Evolutionary conservation across 768 basidiomycete genomes (phyloP).

Genomic region (Pleurotus giganteus): DNA sequence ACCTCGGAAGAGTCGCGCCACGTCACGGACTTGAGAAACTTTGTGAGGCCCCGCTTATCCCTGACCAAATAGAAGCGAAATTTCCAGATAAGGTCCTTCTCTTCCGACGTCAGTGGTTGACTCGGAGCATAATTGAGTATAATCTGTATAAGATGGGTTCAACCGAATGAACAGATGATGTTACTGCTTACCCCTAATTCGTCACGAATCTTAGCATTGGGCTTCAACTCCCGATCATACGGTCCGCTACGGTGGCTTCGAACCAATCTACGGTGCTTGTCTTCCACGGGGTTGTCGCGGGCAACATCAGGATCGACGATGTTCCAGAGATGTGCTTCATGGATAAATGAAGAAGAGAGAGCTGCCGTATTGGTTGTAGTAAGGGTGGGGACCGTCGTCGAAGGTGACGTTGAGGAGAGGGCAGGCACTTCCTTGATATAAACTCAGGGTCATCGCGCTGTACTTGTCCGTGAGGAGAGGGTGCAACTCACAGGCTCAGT

Average conservation of each 20-base stretch:
- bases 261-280: constrained; percentile 91
- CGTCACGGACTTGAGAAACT: constrained; percentile 96
- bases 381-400: constrained; percentile 39
- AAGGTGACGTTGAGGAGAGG: constrained; percentile 21
- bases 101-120: constrained; percentile 80
- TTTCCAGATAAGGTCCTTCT: constrained; percentile 97
- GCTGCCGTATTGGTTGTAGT: constrained; percentile 38
- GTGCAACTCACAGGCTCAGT: constrained; percentile 71
- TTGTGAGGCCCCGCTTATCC: constrained; percentile 92
- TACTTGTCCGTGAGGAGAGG: not conserved
- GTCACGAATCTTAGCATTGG: constrained; percentile 93
- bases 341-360: constrained; percentile 45
- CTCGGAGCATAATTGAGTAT: constrained; percentile 93
- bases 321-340: constrained; percentile 79
- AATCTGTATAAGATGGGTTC: constrained; percentile 43
- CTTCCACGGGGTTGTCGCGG: constrained; percentile 95
- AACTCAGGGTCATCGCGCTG: constrained; percentile 2
- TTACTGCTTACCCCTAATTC: constrained; percentile 71
- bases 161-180: not conserved
- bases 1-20: constrained; percentile 97
- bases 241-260: constrained; percentile 95
- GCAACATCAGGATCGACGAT: constrained; percentile 88
- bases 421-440: constrained; percentile 36
- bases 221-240: constrained; percentile 93
- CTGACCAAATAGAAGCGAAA: constrained; percentile 96